Percentiles rank a stretch among this genome's conserved stretches.
These are phyloP conservation scores for Bruguiera gymnorhiza DNA, from an alignment of 345 rosid genomes.

Conservation along the genomic window DNA sequence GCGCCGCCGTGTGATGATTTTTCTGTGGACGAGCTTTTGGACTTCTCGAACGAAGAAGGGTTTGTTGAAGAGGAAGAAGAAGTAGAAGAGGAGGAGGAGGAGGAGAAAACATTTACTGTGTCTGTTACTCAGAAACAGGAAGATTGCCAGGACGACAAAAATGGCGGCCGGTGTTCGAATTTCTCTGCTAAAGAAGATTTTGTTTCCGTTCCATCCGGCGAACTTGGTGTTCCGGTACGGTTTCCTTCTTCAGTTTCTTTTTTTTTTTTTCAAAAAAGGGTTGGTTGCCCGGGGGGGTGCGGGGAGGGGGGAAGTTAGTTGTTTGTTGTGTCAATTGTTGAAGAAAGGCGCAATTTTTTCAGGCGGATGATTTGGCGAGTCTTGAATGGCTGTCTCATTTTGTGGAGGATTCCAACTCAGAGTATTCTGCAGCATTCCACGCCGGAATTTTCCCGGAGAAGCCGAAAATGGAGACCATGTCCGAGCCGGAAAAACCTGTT, in stretches of 20 bases:
- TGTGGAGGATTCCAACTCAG: conserved; percentile 78
- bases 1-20: conserved; percentile 50
- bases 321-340: conserved; percentile 2
- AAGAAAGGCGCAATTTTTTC: conserved; percentile 20
- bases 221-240: conserved; percentile 65
- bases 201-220: conserved; percentile 44
- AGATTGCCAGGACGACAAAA: conserved; percentile 16
- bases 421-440: conserved; percentile 45
- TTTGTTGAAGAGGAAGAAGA: conserved; percentile 35
- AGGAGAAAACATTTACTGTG: conserved; percentile 16
- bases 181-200: conserved; percentile 32
- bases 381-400: conserved; percentile 90
- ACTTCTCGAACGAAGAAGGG: conserved; percentile 67
- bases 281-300: background rate
- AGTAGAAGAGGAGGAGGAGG: conserved; percentile 9
- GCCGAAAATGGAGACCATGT: conserved; percentile 22
- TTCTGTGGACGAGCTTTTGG: conserved; percentile 72
- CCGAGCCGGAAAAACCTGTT: conserved; percentile 24
- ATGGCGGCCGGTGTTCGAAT: conserved; percentile 13
- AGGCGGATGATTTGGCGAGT: conserved; percentile 68
- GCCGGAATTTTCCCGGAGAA: conserved; percentile 29
- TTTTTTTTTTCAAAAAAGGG: background rate
- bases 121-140: conserved; percentile 22
- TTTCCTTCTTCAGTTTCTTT: background rate
- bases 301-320: background rate